Percentiles rank a stretch among this genome's conserved stretches.
phyloP scores from a whole-genome alignment of 2,329 filamentous ascomycete genomes.

The Fusarium avenaceum region DNA sequence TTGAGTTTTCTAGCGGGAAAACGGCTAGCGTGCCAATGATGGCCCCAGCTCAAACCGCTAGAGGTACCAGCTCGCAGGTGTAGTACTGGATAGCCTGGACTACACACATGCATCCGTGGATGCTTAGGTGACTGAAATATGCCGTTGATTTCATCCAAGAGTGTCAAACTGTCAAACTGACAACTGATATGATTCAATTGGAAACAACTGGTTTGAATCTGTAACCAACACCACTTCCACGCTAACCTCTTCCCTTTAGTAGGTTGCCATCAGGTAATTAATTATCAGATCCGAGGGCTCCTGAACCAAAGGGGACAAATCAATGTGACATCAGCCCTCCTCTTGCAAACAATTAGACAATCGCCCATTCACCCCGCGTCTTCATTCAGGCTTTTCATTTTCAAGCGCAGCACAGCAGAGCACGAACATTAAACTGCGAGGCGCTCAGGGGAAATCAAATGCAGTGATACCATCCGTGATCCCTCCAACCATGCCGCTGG shows the following conservation, averaged over 20 bases:
- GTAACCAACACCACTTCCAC: slow-evolving; percentile 17
- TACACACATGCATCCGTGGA: not conserved
- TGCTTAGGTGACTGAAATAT: slow-evolving; percentile 4
- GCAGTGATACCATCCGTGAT: slow-evolving; percentile 41
- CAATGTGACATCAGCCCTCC: not conserved
- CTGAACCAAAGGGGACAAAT: slow-evolving; percentile 19
- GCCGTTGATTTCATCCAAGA: slow-evolving; percentile 15
- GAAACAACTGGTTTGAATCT: slow-evolving; percentile 17
- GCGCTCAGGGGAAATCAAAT: slow-evolving; percentile 36
- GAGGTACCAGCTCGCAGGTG: too few relatives aligned
- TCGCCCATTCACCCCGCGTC: slow-evolving; percentile 11
- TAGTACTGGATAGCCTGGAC: not conserved
- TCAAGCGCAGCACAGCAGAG: slow-evolving; percentile 17
- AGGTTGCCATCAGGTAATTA: slow-evolving; percentile 32
- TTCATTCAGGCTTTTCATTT: slow-evolving; percentile 28
- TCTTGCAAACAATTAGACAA: not conserved
- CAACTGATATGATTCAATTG: slow-evolving; percentile 17
- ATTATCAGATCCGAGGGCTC: slow-evolving; percentile 23
- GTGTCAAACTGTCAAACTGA: slow-evolving; percentile 11
- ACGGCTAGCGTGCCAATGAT: not conserved
- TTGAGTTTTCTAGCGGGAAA: slow-evolving; percentile 1
- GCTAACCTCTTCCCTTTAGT: slow-evolving; percentile 1
- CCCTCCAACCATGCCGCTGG: slow-evolving; percentile 39
- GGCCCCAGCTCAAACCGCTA: not conserved
- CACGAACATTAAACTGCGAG: slow-evolving; percentile 17